phyloP scores from a whole-genome alignment of 2,329 filamentous ascomycete species.

The Claviceps lovelessii region DNA sequence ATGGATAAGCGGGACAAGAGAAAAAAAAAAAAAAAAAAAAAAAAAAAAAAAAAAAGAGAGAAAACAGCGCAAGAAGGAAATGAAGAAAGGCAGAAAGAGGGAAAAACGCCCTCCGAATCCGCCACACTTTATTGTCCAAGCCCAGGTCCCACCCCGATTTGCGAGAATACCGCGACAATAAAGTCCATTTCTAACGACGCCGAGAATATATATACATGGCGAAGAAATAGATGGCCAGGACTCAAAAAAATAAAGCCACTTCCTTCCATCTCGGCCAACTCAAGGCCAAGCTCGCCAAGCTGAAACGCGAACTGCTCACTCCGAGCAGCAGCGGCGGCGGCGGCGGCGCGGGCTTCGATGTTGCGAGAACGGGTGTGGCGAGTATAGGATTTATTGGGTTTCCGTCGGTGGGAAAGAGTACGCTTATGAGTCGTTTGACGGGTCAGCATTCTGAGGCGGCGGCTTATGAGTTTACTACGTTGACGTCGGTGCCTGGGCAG shows the following conservation, averaged over 20 bases:
- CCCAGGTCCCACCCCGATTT: background rate
- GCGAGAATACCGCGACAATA: background rate
- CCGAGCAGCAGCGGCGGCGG: slow-evolving; percentile 55
- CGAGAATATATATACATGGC: background rate
- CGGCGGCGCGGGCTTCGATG: slow-evolving; percentile 83
- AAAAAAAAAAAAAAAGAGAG: background rate
- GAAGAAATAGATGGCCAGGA: slow-evolving; percentile 64
- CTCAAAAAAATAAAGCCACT: slow-evolving; percentile 94
- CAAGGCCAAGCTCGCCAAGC: slow-evolving; percentile 94
- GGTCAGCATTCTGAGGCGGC: slow-evolving; percentile 95
- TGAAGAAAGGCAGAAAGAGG: too few species aligned
- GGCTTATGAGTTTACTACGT: slow-evolving; percentile 95
- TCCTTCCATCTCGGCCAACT: slow-evolving; percentile 89
- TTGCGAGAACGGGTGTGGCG: slow-evolving; percentile 91
- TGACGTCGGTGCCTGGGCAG: slow-evolving; percentile 94
- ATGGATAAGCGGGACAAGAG: background rate
- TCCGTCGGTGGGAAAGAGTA: slow-evolving; percentile 96
- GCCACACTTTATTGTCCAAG: background rate
- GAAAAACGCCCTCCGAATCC: background rate
- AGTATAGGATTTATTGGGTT: slow-evolving; percentile 97
- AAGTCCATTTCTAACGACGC: background rate
- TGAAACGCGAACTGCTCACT: slow-evolving; percentile 89
- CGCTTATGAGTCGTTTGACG: slow-evolving; percentile 85
- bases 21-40: background rate
- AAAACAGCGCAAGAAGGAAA: background rate